Evolutionary conservation across 2,329 filamentous ascomycete genomes (phyloP), one percentile per base, ranked within the genome.

Genomic region (Epichloe scottii): DNA sequence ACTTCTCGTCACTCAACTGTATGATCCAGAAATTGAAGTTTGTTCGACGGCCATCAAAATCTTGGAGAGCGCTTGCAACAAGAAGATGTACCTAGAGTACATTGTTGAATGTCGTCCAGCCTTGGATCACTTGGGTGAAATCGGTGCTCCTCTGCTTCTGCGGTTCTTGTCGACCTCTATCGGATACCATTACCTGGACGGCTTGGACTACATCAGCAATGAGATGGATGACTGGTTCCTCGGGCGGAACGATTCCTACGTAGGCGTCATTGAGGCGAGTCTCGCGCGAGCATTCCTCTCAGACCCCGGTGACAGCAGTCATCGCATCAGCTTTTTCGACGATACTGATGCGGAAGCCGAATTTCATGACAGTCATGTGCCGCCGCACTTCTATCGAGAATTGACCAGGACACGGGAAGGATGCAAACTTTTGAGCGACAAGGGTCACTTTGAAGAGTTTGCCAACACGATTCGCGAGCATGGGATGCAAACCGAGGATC

Each of bases 151-250:
- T 1, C 73, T 98, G 21, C 77, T 98, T 4, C 73, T 98, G 48
- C 85, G 93, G 40, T 98, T 98, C 67, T 68, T 98, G 50, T 96
- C 90, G 0, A 97, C 91, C 0, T 96, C 90, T 2, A 91, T 96
- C 52, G 93, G 93, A 47, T 98, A 98, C 63, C 90, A 97, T 66
- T 98, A 98, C 66, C 76, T 98, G 5, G 89, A 97, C 63, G 93
- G 90, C 0, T 74, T 98, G 42, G 94, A 98, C 70, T 98, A 98
- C 64, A 98, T 98, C 66, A 96, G 90, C 55, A 93, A 95, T 63
- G 94, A 98, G 66, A 98, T 98, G 93, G 93, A 98, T 59, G 94
- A 98, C 68, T 98, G 93, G 93, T 98, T 97, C 63, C 75, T 98
- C 33, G 93, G 93, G 14, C 83, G 93, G 43, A 98, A 98, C 63